These are phyloP conservation scores for Murraya koenigii DNA, from an alignment of 345 rosid genomes.

Conservation along the genomic window DNA sequence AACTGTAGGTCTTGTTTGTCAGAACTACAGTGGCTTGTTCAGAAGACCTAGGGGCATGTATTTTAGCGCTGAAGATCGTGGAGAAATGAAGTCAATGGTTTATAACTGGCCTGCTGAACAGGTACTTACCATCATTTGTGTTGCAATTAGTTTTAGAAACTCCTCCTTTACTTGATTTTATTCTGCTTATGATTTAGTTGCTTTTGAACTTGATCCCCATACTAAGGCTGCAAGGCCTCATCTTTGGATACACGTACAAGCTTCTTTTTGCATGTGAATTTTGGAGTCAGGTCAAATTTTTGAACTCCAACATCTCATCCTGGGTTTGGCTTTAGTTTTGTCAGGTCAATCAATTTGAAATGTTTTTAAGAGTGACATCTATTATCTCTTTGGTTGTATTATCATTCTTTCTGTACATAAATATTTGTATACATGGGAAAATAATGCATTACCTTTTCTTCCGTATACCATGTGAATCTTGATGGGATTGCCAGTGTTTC, in stretches of 20 bases:
- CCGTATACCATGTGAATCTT: background rate
- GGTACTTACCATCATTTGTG: slow-evolving; percentile 38
- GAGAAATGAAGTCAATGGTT: slow-evolving; percentile 99
- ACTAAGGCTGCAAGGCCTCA: background rate
- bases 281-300: background rate
- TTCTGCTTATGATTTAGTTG: background rate
- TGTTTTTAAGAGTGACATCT: background rate
- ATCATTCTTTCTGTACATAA: background rate
- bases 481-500: background rate
- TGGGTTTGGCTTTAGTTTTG: background rate
- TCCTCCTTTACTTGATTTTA: slow-evolving; percentile 9
- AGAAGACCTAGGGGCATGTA: slow-evolving; percentile 99
- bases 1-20: slow-evolving; percentile 96
- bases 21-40: slow-evolving; percentile 90
- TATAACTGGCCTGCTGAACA: slow-evolving; percentile 99
- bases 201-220: slow-evolving; percentile 4
- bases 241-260: background rate
- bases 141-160: slow-evolving; percentile 11
- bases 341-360: background rate
- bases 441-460: background rate
- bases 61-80: slow-evolving; percentile 89
- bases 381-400: background rate
- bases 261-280: background rate
- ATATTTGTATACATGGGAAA: background rate
- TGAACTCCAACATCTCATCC: background rate